Evolutionary conservation across 371 early-diverging fungal genomes (phyloP), one percentile per base, ranked within the genome.

Genomic region (Entomophthora muscae): DNA sequence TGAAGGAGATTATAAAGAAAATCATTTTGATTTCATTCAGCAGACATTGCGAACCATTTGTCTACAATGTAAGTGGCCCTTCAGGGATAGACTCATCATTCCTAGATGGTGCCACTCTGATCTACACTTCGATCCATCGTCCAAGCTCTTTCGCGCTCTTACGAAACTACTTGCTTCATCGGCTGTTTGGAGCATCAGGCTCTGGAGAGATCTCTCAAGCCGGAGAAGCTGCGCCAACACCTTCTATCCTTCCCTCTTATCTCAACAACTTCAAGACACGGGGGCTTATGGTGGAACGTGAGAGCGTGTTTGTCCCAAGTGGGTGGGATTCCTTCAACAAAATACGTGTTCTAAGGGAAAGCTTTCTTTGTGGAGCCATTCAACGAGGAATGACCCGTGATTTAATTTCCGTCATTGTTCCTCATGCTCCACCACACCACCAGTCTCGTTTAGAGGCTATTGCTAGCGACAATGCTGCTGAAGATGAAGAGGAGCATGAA

Each of bases 261-360:
- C 30, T 63, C 12, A 24, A 52, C 17, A 2, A 52, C 1, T 91
- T 86, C 71, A 75, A 77, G 32, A 63, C 75, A 51, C 77, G 83
- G 7, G 85, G 91, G 7, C 83, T 88, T 52, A 84, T 89, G 0
- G 83, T 93, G 21, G 94, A 95, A 58, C 82, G 92, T 21, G 90
- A 90, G 63, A 75, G 79, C 7, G 85, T 92, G 10, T 74, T 89
- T 66, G 85, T 95, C 22, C 95, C 95, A 7, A 73, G 87, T 27
- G 95, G 95, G 24, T 95, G 94, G 95, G 95, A 95, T 68, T 84
- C 88, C 32, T 87, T 83, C 79, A 84, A 85, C 23, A 91, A 90
- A 70, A 86, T 95, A 54, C 74, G 78, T 27, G 80, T 86, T 22
- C 68, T 90, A 51, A 71, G 84, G 57, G 83, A 81, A 42, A 84